Evolutionary conservation across 371 early-diverging fungal genomes (phyloP).

Genomic region (Actinomucor elegans): DNA sequence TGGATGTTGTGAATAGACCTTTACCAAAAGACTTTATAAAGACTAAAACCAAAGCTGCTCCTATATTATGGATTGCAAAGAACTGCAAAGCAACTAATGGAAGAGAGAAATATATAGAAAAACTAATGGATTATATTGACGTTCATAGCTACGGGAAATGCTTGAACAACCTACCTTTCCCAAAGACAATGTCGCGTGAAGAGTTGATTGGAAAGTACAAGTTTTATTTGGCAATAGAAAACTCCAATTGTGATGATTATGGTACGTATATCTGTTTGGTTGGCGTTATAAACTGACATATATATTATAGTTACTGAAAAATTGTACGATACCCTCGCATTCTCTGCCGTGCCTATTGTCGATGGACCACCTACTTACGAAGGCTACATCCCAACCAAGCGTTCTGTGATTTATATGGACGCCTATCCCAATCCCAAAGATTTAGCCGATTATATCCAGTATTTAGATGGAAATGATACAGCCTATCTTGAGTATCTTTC

Average conservation of each 20-base stretch:
- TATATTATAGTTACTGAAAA: constrained; percentile 36
- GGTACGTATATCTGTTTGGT: no score
- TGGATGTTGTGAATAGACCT: constrained; percentile 38
- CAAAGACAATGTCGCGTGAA: constrained; percentile 26
- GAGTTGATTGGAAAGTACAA: constrained; percentile 34
- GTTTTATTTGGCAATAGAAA: constrained; percentile 44
- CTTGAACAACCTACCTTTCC: constrained; percentile 34
- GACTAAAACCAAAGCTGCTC: constrained; percentile 27
- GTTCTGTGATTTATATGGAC: constrained; percentile 40
- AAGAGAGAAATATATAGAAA: constrained; percentile 34
- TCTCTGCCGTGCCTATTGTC: constrained; percentile 27
- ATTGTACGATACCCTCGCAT: constrained; percentile 31
- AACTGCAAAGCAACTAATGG: constrained; percentile 40
- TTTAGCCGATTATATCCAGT: constrained; percentile 36
- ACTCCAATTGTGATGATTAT: constrained; percentile 46
- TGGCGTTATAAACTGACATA: no score
- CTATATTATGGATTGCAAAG: constrained; percentile 41
- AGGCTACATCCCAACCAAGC: constrained; percentile 31
- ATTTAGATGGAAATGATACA: constrained; percentile 32
- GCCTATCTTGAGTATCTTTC: constrained; percentile 39
- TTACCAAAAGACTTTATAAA: constrained; percentile 34
- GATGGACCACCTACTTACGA: constrained; percentile 37
- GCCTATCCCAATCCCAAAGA: constrained; percentile 42
- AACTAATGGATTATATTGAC: constrained; percentile 37
- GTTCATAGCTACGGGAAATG: constrained; percentile 40